Evolutionary conservation across 2,329 filamentous ascomycete species (phyloP).

Genomic region (Exophiala mesophila): DNA sequence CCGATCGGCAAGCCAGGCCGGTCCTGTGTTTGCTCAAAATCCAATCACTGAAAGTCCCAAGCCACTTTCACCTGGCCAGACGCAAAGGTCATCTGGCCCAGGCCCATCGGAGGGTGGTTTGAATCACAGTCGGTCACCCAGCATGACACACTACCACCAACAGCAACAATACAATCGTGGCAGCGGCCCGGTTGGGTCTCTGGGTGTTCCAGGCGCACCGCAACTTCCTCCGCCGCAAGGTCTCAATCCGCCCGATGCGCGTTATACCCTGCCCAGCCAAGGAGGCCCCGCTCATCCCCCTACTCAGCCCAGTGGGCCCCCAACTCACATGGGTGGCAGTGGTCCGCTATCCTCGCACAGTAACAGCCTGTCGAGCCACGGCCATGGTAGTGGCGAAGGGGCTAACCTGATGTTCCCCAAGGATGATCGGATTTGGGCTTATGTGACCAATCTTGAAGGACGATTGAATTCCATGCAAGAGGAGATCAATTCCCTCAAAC

Average conservation of each 20-base stretch:
- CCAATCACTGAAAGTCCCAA: slow-evolving; percentile 83
- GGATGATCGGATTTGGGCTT: slow-evolving; percentile 41
- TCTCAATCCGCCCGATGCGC: slow-evolving; percentile 39
- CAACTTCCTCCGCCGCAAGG: slow-evolving; percentile 42
- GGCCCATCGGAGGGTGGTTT: slow-evolving; percentile 33
- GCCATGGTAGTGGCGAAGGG: slow-evolving; percentile 29
- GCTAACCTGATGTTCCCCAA: slow-evolving; percentile 26
- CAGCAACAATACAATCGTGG: slow-evolving; percentile 30
- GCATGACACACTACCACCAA: slow-evolving; percentile 36
- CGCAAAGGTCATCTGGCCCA: slow-evolving; percentile 33
- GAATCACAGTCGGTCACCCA: slow-evolving; percentile 41
- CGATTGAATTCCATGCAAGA: slow-evolving; percentile 37
- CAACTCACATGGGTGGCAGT: slow-evolving; percentile 33
- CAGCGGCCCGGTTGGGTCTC: slow-evolving; percentile 20
- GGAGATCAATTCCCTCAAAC: slow-evolving; percentile 38
- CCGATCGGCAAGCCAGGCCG: slow-evolving; percentile 38
- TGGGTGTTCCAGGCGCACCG: slow-evolving; percentile 37
- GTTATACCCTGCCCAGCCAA: slow-evolving; percentile 40
- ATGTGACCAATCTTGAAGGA: slow-evolving; percentile 40
- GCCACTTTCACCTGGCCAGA: slow-evolving; percentile 54
- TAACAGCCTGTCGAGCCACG: slow-evolving; percentile 32
- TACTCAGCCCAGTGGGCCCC: slow-evolving; percentile 29
- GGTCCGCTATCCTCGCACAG: slow-evolving; percentile 27
- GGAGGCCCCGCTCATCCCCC: slow-evolving; percentile 32
- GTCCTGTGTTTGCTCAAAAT: slow-evolving; percentile 64